phyloP scores from a whole-genome alignment of 495 filamentous ascomycete species.

The Cryomyces antarcticus region DNA sequence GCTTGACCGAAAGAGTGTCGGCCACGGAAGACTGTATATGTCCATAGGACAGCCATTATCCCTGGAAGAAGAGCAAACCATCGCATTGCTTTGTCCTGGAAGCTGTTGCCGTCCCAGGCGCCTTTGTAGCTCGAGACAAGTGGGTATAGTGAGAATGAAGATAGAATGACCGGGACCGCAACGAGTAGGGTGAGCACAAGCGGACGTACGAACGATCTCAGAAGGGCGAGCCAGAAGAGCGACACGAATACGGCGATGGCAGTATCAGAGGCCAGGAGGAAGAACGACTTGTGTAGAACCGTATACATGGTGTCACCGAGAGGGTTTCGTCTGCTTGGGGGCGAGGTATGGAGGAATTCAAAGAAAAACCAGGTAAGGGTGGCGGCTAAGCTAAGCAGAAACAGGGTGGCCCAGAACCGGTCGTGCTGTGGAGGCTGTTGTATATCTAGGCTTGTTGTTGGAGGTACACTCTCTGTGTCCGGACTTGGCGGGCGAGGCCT shows the following conservation, averaged over 20 bases:
- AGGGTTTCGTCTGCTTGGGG: slow-evolving; percentile 38
- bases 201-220: slow-evolving; percentile 66
- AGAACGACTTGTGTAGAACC: slow-evolving; percentile 67
- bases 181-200: slow-evolving; percentile 61
- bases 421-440: slow-evolving; percentile 50
- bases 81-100: slow-evolving; percentile 81
- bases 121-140: slow-evolving; percentile 78
- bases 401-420: slow-evolving; percentile 78
- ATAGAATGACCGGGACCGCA: slow-evolving; percentile 64
- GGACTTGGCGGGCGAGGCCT: slow-evolving; percentile 25
- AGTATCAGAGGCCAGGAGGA: slow-evolving; percentile 77
- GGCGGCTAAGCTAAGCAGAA: slow-evolving; percentile 61
- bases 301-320: slow-evolving; percentile 86
- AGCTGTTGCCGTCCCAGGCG: slow-evolving; percentile 38
- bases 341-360: slow-evolving; percentile 67
- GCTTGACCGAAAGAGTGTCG: slow-evolving; percentile 63
- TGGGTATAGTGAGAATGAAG: slow-evolving; percentile 77
- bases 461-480: slow-evolving; percentile 25
- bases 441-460: slow-evolving; percentile 24
- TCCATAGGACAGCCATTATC: slow-evolving; percentile 54
- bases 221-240: slow-evolving; percentile 70
- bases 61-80: slow-evolving; percentile 65
- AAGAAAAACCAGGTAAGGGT: slow-evolving; percentile 74
- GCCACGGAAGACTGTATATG: slow-evolving; percentile 56
- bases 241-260: slow-evolving; percentile 74